Percentiles rank a stretch among this genome's conserved stretches.
Conservation (phyloP, 495 filamentous ascomycete species). For the Barbatosphaeria neglecta region DNA sequence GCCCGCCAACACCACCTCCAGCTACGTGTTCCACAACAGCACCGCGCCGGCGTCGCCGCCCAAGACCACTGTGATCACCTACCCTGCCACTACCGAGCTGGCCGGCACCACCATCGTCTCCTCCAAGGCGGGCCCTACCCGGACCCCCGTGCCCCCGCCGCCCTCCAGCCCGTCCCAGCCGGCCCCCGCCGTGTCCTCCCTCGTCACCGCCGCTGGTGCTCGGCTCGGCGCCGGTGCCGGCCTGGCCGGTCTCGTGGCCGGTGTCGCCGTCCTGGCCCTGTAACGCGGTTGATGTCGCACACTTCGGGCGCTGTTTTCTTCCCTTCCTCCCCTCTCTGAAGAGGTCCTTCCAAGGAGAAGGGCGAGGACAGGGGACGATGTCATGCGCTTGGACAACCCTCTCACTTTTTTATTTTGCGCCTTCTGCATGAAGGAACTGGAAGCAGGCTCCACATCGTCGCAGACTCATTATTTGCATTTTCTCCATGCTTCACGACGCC, state of each 20-base stretch:
- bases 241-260: conserved; percentile 17
- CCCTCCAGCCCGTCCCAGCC: conserved; percentile 7
- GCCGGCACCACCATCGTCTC: conserved; percentile 4
- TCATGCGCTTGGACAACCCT: too few relatives aligned
- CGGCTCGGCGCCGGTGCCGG: conserved; percentile 14
- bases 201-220: conserved; percentile 16
- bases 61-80: conserved; percentile 1
- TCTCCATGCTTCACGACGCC: too few relatives aligned
- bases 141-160: conserved; percentile 9
- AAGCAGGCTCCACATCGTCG: too few relatives aligned
- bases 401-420: too few relatives aligned
- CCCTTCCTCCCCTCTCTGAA: not conserved
- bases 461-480: too few relatives aligned
- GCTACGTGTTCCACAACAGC: not conserved
- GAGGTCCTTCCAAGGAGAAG: too few relatives aligned
- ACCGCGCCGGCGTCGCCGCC: conserved; percentile 7
- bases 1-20: conserved; percentile 1
- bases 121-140: conserved; percentile 8
- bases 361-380: too few relatives aligned
- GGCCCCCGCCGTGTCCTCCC: conserved; percentile 3
- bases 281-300: conserved; percentile 3
- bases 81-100: conserved; percentile 2
- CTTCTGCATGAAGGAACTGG: too few relatives aligned
- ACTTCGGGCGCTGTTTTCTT: not conserved
- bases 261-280: conserved; percentile 17